Base-by-base conservation (phyloP, 2,329 filamentous ascomycete genomes). In the Trichoderma koningiopsis region DNA sequence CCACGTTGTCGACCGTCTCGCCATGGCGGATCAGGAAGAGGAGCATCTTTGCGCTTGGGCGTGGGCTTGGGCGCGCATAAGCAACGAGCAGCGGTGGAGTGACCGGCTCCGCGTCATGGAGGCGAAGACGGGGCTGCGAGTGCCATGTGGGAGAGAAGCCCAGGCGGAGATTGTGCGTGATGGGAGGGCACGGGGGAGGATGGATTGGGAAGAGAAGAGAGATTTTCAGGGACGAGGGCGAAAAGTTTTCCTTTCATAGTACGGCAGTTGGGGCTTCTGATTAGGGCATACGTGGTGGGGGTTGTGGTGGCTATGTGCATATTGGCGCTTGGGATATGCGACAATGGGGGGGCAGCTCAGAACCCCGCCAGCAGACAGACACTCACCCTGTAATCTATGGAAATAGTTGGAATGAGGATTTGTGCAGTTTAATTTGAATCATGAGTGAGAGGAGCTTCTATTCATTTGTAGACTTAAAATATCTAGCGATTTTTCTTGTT, bases 1-100 rank as follows among this genome's bases (percentile, higher is more conserved):
- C 91, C 70, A 96, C 91, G 79, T 97, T 97, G 81, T 97, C 92
- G 72, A 96, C 92, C 19, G 93, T 95, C 82, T 97, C 94, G 76
- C 91, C 94, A 84, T 97, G 94, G 68, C 94, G 90, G 75, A 97
- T 88, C 74, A 97, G 85, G 75, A 94, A 89, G 68, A 97, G 73
- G 70, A 76, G 79, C 79, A 81, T 81, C 79, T 40, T 64, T 69
- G 27, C 27, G 27, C 27, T 27, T 27, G 27, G 27, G 27, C 27
- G 2, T 27, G 27, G 27, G 27, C 2, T 33, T 33, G 68, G 33
- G 53, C 53, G n/a, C 31, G 59, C 53, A 60, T 35, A 53, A 40
- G 49, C 40, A 69, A 58, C 40, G 43, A 65, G 59, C 68, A 69
- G 68, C 68, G 53, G 22, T 60, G 59, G 68, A 69, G 68, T 56